These are phyloP conservation scores for Globisporangium irregulare DNA, from an alignment of 352 stramenopile species.

Conservation along the genomic window DNA sequence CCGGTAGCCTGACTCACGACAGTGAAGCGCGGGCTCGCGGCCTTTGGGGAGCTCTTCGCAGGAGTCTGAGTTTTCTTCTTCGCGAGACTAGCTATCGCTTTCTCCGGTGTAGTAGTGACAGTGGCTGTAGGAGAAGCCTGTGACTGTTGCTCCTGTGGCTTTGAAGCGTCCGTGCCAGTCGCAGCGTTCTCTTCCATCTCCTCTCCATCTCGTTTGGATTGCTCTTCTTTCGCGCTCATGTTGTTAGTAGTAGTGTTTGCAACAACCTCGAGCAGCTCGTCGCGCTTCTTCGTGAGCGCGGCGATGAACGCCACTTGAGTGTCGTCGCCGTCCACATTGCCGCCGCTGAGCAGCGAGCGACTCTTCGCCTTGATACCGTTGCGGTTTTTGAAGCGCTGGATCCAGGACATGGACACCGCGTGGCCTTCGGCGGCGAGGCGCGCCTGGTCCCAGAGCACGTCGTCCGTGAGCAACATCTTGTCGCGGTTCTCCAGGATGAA, in stretches of 20 bases:
- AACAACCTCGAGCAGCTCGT: constrained; percentile 13
- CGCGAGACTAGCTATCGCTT: background rate
- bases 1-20: constrained; percentile 17
- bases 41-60: background rate
- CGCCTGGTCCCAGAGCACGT: constrained; percentile 14
- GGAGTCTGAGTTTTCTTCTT: background rate
- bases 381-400: constrained; percentile 19
- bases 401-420: constrained; percentile 18
- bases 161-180: background rate
- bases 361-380: constrained; percentile 9
- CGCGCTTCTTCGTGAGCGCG: constrained; percentile 10
- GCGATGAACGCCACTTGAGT: constrained; percentile 5
- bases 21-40: constrained; percentile 9
- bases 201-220: background rate
- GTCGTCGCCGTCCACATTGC: background rate
- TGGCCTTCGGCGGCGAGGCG: constrained; percentile 2
- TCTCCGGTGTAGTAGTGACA: background rate
- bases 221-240: background rate
- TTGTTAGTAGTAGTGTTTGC: background rate
- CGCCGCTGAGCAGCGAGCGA: constrained; percentile 8
- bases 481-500: constrained; percentile 14
- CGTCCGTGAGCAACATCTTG: constrained; percentile 6
- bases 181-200: background rate
- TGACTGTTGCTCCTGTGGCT: background rate
- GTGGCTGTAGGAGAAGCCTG: background rate